These are phyloP conservation scores for Beta corolliflora DNA, from an alignment of 179 eudicot species.

Conservation along the genomic window DNA sequence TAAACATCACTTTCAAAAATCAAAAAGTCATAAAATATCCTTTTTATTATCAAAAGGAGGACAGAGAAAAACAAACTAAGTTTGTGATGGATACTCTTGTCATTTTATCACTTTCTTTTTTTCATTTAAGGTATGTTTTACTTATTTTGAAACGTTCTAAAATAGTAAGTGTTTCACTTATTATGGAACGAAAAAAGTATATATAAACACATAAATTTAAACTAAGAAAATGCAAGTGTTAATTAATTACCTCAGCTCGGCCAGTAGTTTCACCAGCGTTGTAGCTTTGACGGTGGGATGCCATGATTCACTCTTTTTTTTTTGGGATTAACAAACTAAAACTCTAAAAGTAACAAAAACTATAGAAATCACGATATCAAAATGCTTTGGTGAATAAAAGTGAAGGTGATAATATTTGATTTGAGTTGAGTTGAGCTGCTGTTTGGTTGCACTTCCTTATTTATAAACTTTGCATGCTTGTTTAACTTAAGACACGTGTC, in stretches of 20 bases:
- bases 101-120: no score
- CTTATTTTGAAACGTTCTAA: no score
- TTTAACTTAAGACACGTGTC: slow-evolving; percentile 37
- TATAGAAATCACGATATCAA: background rate
- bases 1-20: no score
- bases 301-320: slow-evolving; percentile 9
- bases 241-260: slow-evolving; percentile 31
- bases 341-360: background rate
- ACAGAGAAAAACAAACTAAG: no score
- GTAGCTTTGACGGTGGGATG: slow-evolving; percentile 41
- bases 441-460: background rate
- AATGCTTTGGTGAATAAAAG: no score
- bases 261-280: slow-evolving; percentile 34
- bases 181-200: no score
- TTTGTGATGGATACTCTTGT: no score
- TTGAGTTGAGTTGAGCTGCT: background rate
- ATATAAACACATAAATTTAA: background rate
- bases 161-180: no score
- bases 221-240: no score
- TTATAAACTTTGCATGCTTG: slow-evolving; percentile 16
- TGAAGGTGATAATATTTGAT: background rate
- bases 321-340: background rate
- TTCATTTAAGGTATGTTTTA: no score
- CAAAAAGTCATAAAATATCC: no score
- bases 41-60: no score